These are phyloP conservation scores for Elaphomyces granulatus DNA, from an alignment of 495 filamentous ascomycete species.

Conservation along the genomic window DNA sequence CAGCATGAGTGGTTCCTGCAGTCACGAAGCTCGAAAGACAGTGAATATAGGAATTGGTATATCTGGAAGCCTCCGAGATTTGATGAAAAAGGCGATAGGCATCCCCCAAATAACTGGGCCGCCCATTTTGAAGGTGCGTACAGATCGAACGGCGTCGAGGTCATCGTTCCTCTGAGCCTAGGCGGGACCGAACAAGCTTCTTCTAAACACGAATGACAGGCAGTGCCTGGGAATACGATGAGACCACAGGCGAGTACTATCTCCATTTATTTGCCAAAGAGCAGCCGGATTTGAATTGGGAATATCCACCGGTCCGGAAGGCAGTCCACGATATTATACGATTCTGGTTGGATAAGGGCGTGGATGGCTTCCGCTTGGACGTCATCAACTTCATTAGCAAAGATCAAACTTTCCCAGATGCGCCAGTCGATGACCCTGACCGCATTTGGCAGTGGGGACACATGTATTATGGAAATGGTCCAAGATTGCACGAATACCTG, in stretches of 20 bases:
- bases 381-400: slow-evolving; percentile 56
- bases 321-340: slow-evolving; percentile 54
- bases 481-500: slow-evolving; percentile 50
- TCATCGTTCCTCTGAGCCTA: too few relatives aligned
- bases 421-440: slow-evolving; percentile 37
- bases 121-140: slow-evolving; percentile 44
- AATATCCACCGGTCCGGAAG: slow-evolving; percentile 42
- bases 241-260: slow-evolving; percentile 51
- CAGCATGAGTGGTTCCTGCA: slow-evolving; percentile 64
- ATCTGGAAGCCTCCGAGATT: slow-evolving; percentile 52
- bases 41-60: slow-evolving; percentile 55
- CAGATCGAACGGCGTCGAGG: too few relatives aligned
- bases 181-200: too few relatives aligned
- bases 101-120: slow-evolving; percentile 59
- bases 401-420: slow-evolving; percentile 43
- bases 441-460: slow-evolving; percentile 40
- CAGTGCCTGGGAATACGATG: slow-evolving; percentile 52
- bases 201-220: too few relatives aligned
- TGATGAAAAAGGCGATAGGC: slow-evolving; percentile 41
- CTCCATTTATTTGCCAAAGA: slow-evolving; percentile 50
- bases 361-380: slow-evolving; percentile 58
- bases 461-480: slow-evolving; percentile 47
- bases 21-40: slow-evolving; percentile 43
- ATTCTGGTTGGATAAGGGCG: slow-evolving; percentile 57
- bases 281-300: slow-evolving; percentile 68